phyloP scores from a whole-genome alignment of 345 rosid species.

The Eucalyptus rudis region DNA sequence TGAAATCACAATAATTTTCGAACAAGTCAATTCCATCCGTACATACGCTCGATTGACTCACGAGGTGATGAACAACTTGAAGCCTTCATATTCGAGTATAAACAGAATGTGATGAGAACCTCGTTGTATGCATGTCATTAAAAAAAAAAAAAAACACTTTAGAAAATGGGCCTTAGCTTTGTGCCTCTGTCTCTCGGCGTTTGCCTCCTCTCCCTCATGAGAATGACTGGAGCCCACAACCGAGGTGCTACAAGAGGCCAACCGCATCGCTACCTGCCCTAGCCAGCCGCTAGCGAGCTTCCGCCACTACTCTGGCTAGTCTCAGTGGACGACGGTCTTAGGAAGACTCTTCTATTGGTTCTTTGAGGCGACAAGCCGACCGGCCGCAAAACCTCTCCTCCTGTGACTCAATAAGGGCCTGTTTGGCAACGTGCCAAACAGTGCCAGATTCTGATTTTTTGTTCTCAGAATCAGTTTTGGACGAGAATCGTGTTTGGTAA shows the following conservation, averaged over 20 bases:
- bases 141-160: neutral
- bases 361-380: conserved; percentile 35
- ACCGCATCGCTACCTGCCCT: conserved; percentile 28
- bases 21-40: no score
- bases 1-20: no score
- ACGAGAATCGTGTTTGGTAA: no score
- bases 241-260: conserved; percentile 12
- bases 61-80: no score
- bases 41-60: no score
- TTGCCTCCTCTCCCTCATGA: neutral
- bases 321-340: neutral
- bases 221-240: neutral
- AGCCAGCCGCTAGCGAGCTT: conserved; percentile 49
- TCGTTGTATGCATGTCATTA: no score
- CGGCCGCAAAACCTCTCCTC: conserved; percentile 32
- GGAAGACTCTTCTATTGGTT: conserved; percentile 62
- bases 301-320: conserved; percentile 55
- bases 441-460: no score
- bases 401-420: conserved; percentile 71
- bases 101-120: no score
- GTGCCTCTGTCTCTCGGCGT: neutral
- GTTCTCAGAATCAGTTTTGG: no score
- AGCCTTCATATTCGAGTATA: no score
- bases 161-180: neutral
- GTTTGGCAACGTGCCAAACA: no score